These are phyloP conservation scores for Aspergillus unguis DNA, from an alignment of 2,329 filamentous ascomycete genomes.

Conservation along the genomic window DNA sequence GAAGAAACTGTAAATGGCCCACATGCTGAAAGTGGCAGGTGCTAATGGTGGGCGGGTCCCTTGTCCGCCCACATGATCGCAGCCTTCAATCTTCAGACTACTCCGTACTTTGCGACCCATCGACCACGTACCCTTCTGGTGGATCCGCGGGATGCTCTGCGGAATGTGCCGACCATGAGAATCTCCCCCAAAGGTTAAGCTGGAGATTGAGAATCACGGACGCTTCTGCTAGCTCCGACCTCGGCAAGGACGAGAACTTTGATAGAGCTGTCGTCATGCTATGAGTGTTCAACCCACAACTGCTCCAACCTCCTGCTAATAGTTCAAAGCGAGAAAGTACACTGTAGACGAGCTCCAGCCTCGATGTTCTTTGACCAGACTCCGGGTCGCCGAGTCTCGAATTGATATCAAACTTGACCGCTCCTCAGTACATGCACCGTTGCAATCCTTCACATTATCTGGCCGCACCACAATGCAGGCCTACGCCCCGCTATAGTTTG, in stretches of 20 bases:
- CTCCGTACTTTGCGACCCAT: background rate
- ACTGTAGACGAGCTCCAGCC: background rate
- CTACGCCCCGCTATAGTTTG: constrained; percentile 9
- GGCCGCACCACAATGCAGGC: background rate
- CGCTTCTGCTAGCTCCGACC: background rate
- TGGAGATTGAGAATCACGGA: background rate
- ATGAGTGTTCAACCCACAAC: no score
- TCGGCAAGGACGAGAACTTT: background rate
- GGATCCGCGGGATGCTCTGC: background rate
- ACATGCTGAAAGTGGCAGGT: constrained; percentile 16
- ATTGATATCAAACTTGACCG: constrained; percentile 15
- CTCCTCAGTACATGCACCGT: constrained; percentile 12
- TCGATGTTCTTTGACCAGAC: background rate
- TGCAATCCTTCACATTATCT: no score
- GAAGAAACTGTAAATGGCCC: constrained; percentile 2
- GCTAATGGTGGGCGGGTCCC: background rate
- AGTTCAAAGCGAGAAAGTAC: no score
- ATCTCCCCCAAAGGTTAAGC: background rate
- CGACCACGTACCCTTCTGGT: constrained; percentile 1
- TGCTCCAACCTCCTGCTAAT: no score
- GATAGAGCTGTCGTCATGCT: no score
- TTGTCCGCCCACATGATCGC: background rate
- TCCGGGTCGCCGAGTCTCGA: constrained; percentile 6
- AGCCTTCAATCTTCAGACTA: background rate
- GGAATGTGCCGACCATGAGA: constrained; percentile 1